Evolutionary conservation across 352 stramenopile genomes (phyloP), one percentile per base, ranked within the genome.

Genomic region (Globisporangium acanthophoron): DNA sequence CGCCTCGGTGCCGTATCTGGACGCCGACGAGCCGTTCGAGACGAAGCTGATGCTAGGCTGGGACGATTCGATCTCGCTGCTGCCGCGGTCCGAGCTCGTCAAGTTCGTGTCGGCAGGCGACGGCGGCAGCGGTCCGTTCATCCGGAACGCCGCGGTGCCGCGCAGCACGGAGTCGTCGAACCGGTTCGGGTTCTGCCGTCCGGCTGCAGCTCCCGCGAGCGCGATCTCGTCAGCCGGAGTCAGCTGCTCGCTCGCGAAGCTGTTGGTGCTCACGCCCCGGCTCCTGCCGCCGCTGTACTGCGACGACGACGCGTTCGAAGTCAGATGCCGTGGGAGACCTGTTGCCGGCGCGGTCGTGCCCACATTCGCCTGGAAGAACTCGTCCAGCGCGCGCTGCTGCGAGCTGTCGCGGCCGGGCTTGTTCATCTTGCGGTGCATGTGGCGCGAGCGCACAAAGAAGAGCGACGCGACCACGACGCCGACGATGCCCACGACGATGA

Each of bases 281-380:
- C 24, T 52, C 13, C 46, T 24, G 12, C 45, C 41, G 47, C 52
- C 40, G 55, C 58, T 55, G 54, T 55, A 53, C 52, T 51, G 24
- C 50, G 50, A 56, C 37, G 63, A 70, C 8, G 58, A 35, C 52
- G 47, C 51, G 52, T 54, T 52, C 41, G 53, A 48, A 5, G 31
- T 24, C 3, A 54, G 20, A 16, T 54, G 49, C 3, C 56, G 43
- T 37, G 41, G 31, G 29, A 47, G 27, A 24, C 16, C 40, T 21
- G 40, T 39, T 13, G 24, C 37, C 8, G 40, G 50, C 62, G 60
- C 61, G 16, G 61, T 59, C 15, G 75, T 65, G 5, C 71, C 78
- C 52, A 76, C 69, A 8, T 78, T 85, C 52, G 69, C 70, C 5
- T 67, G 60, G 55, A 85, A 85, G 59, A 82, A 80, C 29, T 72